A percentile compares a stretch with the other conserved stretches of the same genome.
Conservation (phyloP, 345 rosid genomes). For the Lepidium africanum region DNA sequence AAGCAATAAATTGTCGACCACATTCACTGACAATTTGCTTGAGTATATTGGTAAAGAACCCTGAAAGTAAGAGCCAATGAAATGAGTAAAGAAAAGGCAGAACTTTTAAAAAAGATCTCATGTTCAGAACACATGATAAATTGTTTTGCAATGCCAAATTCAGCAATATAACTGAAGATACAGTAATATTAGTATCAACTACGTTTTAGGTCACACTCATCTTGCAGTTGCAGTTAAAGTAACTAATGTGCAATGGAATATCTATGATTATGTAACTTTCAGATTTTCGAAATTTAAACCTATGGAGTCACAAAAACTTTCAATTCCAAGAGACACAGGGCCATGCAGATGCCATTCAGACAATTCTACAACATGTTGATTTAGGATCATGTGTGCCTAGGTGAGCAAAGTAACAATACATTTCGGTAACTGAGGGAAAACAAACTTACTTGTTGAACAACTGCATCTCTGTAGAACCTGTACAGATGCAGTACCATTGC, state of each 20-base stretch:
- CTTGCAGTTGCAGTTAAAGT: not conserved
- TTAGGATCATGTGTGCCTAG: not conserved
- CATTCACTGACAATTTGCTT: slow-evolving; percentile 74
- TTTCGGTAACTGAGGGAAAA: slow-evolving; percentile 5
- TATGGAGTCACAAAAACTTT: slow-evolving; percentile 7
- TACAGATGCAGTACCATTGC: slow-evolving; percentile 89
- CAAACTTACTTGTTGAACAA: slow-evolving; percentile 69
- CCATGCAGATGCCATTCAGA: no score
- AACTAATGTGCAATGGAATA: not conserved
- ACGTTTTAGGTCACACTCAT: not conserved
- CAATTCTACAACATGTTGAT: no score
- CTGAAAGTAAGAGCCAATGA: slow-evolving; percentile 34
- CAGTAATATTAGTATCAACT: not conserved
- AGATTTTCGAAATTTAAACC: not conserved
- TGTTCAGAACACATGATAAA: not conserved
- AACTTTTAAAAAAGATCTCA: not conserved
- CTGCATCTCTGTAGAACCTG: slow-evolving; percentile 95
- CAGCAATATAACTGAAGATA: not conserved
- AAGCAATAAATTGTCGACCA: slow-evolving; percentile 86
- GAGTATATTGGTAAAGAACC: slow-evolving; percentile 96
- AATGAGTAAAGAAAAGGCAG: slow-evolving; percentile 2
- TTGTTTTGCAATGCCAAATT: not conserved
- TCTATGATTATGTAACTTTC: not conserved
- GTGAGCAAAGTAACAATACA: not conserved
- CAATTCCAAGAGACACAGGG: no score